Conservation (phyloP, 257 asterid genomes). For the Solanum arcanum region DNA sequence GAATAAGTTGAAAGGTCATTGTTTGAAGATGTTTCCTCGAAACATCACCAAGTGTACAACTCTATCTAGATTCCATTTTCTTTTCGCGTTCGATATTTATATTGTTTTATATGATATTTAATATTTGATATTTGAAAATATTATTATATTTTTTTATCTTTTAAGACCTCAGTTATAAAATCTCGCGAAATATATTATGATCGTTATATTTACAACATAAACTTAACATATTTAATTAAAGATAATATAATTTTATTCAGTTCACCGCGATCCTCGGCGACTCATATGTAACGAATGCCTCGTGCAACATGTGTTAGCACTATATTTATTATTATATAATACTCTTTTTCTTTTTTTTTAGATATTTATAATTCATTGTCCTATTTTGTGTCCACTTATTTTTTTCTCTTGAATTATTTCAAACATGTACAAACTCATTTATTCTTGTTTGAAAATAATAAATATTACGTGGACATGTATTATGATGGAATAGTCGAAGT, state of each 20-base stretch:
- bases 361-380: not conserved
- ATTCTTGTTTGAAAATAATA: not conserved
- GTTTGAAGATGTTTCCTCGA: not conserved
- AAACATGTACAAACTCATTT: not conserved
- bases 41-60: not conserved
- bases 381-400: too few relatives aligned
- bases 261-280: rapidly evolving
- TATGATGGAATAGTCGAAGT: rapidly evolving
- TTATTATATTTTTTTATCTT: rapidly evolving
- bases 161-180: too few relatives aligned
- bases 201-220: not conserved
- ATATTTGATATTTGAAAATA: not conserved
- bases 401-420: not conserved
- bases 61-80: not conserved
- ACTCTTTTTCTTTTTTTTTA: not conserved
- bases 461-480: not conserved
- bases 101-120: too few relatives aligned
- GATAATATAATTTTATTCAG: not conserved
- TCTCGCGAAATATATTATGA: too few relatives aligned
- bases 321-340: not conserved
- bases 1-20: not conserved
- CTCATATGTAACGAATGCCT: not conserved
- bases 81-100: rapidly evolving
- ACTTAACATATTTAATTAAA: not conserved
- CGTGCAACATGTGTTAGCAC: not conserved